Base-by-base conservation (phyloP, 768 basidiomycete species). In the Lactifluus echinatus region DNA sequence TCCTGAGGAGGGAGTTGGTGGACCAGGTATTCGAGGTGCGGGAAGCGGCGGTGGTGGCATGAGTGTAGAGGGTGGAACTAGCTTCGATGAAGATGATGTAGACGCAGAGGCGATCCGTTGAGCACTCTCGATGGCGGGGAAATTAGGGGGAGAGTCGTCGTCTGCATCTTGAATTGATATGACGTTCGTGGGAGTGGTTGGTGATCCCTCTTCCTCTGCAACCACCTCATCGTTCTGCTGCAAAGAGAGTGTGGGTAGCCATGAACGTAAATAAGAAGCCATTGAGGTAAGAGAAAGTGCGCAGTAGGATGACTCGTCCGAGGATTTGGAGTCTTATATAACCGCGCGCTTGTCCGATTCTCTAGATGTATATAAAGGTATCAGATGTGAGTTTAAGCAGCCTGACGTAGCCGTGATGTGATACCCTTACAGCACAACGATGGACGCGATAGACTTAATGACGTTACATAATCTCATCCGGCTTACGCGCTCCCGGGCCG, bases 121-220 rank as follows among this genome's bases (percentile, higher is more conserved):
- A 4, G 83, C 85, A 60, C 89, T 90, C 66, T 76, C 76, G 4
- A 82, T 72, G 50, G 78, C 79, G 24, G 89, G 89, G 67, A 92
- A 92, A 1, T 83, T 80, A 11, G 89, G 89, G 7, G 89, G 83
- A 12, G 65, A 64, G 63, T 89, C 81, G 57, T 84, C 77, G 53
- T 70, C 73, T 52, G 76, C 71, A 59, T 66, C 68, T 40, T 70
- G 73, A 11, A 51, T 68, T 66, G 14, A 67, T 72, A 11, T 72
- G 73, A 67, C 73, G 60, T 67, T 75, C 61, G 50, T 78, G 75
- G 58, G 73, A 70, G 36, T 75, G 67, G 0, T 70, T 67, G 17
- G 77, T 74, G 8, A 71, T 67, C 43, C 73, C 66, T 31, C 59
- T 42, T 56, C 49, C n/a, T 37, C 53, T 50, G 42, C 26, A 8